Conservation (phyloP, 345 rosid species). For the Litchi chinensis region DNA sequence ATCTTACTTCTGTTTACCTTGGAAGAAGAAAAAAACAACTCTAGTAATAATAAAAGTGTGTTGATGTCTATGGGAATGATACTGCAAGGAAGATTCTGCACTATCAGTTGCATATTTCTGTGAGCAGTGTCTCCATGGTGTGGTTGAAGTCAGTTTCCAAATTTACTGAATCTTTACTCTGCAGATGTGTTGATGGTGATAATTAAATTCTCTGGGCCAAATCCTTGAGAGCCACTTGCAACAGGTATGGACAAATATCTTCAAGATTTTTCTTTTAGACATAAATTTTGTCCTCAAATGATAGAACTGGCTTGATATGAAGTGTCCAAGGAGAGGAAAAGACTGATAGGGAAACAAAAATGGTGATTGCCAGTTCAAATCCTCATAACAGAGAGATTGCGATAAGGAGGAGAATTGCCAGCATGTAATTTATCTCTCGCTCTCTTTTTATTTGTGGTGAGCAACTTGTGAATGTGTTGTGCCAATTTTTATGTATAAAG, state of each 20-base stretch:
- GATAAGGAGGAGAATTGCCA: constrained; percentile 69
- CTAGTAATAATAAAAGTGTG: too few relatives aligned
- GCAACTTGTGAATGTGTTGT: background rate
- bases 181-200: background rate
- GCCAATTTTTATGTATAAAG: background rate
- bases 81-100: background rate
- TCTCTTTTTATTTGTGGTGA: background rate
- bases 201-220: background rate
- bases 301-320: background rate
- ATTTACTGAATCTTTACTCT: background rate
- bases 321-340: constrained; percentile 9
- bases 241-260: constrained; percentile 1
- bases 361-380: constrained; percentile 53
- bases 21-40: background rate
- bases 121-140: background rate
- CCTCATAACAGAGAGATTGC: constrained; percentile 67
- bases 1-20: background rate
- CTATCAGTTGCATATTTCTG: background rate
- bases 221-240: background rate
- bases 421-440: constrained; percentile 46
- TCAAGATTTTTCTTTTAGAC: background rate
- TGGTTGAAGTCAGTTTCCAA: background rate
- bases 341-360: constrained; percentile 21
- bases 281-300: background rate
- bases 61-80: background rate